A percentile compares a stretch with the other conserved stretches of the same genome.
These are phyloP conservation scores for Calocybe indica DNA, from an alignment of 768 basidiomycete species.

Conservation along the genomic window DNA sequence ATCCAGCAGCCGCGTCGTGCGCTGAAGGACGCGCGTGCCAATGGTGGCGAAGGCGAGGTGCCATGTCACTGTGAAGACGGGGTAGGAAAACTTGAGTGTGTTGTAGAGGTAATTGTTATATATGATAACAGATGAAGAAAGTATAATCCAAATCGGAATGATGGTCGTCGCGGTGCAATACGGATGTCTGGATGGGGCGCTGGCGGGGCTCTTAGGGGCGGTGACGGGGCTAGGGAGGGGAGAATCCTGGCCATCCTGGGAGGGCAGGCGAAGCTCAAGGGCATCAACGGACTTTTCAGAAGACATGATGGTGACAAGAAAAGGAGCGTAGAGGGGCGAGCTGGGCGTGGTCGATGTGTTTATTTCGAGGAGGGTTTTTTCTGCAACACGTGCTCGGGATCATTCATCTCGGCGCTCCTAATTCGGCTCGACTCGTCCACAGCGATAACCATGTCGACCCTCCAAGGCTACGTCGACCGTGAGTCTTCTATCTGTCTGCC, in stretches of 20 bases:
- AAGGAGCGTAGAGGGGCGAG: conserved; percentile 2
- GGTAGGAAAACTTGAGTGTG: conserved; percentile 77
- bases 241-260: conserved; percentile 4
- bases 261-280: conserved; percentile 6
- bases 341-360: neutral
- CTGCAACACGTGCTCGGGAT: conserved; percentile 11
- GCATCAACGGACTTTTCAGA: neutral
- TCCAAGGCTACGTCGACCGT: conserved; percentile 92
- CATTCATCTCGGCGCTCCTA: conserved; percentile 3
- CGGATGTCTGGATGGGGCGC: conserved; percentile 26
- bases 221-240: conserved; percentile 58
- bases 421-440: conserved; percentile 9
- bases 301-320: conserved; percentile 6
- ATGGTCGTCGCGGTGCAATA: conserved; percentile 63
- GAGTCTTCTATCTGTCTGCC: conserved; percentile 17
- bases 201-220: conserved; percentile 15
- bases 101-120: conserved; percentile 94
- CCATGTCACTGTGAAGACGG: conserved; percentile 91
- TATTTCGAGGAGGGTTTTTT: neutral
- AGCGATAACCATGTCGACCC: conserved; percentile 64
- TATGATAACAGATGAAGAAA: conserved; percentile 87
- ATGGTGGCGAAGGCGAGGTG: conserved; percentile 75
- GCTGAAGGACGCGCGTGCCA: conserved; percentile 80
- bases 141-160: conserved; percentile 90
- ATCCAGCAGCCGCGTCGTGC: conserved; percentile 77